Conservation (phyloP, 495 filamentous ascomycete genomes). For the Penicillium diatomitis region DNA sequence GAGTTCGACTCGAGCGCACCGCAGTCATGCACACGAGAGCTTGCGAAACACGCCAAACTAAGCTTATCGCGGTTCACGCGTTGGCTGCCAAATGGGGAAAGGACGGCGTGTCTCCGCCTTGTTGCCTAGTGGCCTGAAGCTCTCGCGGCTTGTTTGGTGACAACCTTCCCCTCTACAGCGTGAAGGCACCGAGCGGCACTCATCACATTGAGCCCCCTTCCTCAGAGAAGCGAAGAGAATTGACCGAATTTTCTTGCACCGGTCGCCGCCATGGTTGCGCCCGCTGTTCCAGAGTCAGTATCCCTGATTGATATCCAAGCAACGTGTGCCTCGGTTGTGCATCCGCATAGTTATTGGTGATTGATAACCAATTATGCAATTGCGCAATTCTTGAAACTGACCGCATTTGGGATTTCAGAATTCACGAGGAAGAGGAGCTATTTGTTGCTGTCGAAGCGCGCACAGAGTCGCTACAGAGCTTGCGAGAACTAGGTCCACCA, state of each 20-base stretch:
- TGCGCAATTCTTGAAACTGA: constrained; percentile 15
- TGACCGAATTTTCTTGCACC: constrained; percentile 8
- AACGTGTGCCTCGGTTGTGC: constrained; percentile 28
- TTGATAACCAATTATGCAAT: not conserved
- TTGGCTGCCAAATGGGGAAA: constrained; percentile 24
- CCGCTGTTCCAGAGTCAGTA: constrained; percentile 81
- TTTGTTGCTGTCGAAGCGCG: constrained; percentile 83
- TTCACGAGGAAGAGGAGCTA: constrained; percentile 78
- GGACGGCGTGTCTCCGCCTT: constrained; percentile 20
- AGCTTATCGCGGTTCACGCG: constrained; percentile 20
- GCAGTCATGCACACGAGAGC: not conserved
- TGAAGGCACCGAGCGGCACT: not conserved
- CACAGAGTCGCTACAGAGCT: constrained; percentile 70
- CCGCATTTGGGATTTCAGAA: constrained; percentile 40
- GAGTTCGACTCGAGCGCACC: not conserved
- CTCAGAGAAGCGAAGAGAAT: not conserved
- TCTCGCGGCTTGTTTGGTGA: constrained; percentile 11
- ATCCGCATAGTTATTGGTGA: constrained; percentile 18
- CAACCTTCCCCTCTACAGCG: constrained; percentile 5
- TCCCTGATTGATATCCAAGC: constrained; percentile 16
- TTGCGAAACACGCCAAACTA: not conserved
- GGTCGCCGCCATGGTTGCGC: constrained; percentile 65
- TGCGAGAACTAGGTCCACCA: constrained; percentile 90
- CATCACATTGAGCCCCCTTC: not conserved
- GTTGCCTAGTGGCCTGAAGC: constrained; percentile 20